These are phyloP conservation scores for Cryptococcus maquisensis DNA, from an alignment of 1,284 basidiomycete genomes.

Conservation along the genomic window DNA sequence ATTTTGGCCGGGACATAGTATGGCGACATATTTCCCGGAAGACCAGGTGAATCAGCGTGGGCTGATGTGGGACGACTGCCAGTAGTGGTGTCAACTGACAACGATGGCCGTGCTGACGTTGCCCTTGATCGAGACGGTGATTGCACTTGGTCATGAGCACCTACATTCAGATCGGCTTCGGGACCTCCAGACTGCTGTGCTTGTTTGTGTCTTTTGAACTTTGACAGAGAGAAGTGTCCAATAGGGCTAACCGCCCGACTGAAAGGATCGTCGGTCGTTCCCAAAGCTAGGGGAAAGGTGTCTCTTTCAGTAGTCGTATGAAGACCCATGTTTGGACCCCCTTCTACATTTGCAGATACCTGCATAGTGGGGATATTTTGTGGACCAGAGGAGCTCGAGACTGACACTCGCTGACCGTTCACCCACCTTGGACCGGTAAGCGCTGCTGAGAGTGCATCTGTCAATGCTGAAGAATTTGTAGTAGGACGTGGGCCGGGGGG, in stretches of 20 bases:
- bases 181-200: background rate
- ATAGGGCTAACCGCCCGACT: conserved; percentile 34
- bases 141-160: background rate
- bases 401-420: conserved; percentile 21
- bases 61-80: background rate
- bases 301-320: conserved; percentile 15
- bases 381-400: background rate
- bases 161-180: background rate
- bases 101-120: background rate
- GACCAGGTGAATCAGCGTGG: background rate
- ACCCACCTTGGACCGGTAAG: conserved; percentile 28
- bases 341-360: background rate
- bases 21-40: background rate
- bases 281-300: conserved; percentile 22
- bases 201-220: background rate
- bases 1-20: conserved; percentile 19
- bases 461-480: background rate
- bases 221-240: background rate
- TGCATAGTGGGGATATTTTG: background rate
- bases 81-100: background rate
- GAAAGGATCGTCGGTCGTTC: conserved; percentile 25
- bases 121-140: background rate
- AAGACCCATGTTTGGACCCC: conserved; percentile 2
- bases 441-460: conserved; percentile 17
- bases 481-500: background rate